Conservation (phyloP, 2,329 filamentous ascomycete species). For the Penicillium decumbens region DNA sequence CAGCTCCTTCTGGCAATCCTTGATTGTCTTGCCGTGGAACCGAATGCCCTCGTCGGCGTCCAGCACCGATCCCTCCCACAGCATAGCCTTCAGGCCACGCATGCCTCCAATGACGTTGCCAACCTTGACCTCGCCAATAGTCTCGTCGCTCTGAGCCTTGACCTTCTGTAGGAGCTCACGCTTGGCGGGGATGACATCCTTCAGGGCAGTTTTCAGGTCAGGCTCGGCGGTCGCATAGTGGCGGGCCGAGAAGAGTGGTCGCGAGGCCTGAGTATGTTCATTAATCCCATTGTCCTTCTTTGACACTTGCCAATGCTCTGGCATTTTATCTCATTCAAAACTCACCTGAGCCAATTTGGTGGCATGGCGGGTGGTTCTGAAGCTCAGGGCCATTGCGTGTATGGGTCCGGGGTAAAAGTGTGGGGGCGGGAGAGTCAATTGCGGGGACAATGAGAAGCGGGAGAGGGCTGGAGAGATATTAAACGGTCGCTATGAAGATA, state of each 20-base stretch:
- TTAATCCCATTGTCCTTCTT: not conserved
- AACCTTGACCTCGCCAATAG: conserved; percentile 86
- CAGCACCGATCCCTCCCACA: conserved; percentile 97
- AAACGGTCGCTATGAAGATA: not conserved
- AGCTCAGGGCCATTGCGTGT: conserved; percentile 31
- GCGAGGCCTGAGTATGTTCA: conserved; percentile 17
- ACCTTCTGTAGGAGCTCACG: conserved; percentile 90
- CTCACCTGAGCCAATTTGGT: conserved; percentile 37
- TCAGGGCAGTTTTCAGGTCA: conserved; percentile 82
- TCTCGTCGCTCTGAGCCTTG: conserved; percentile 76
- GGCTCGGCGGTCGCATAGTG: conserved; percentile 66
- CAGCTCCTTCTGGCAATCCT: conserved; percentile 89
- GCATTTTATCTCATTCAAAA: not conserved
- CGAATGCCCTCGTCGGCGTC: conserved; percentile 96
- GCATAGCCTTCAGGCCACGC: conserved; percentile 95
- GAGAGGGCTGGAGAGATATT: not conserved
- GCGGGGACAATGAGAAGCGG: conserved; percentile 13
- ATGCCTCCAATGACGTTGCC: conserved; percentile 94
- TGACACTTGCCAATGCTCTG: not conserved
- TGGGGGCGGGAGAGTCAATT: conserved; percentile 23
- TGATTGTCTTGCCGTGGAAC: conserved; percentile 96
- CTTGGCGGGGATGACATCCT: conserved; percentile 81
- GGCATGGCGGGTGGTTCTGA: conserved; percentile 38
- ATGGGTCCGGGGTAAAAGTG: conserved; percentile 25
- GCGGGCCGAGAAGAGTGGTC: conserved; percentile 25